Conservation (phyloP, 2,329 filamentous ascomycete species). For the Keithomyces neogunnii region DNA sequence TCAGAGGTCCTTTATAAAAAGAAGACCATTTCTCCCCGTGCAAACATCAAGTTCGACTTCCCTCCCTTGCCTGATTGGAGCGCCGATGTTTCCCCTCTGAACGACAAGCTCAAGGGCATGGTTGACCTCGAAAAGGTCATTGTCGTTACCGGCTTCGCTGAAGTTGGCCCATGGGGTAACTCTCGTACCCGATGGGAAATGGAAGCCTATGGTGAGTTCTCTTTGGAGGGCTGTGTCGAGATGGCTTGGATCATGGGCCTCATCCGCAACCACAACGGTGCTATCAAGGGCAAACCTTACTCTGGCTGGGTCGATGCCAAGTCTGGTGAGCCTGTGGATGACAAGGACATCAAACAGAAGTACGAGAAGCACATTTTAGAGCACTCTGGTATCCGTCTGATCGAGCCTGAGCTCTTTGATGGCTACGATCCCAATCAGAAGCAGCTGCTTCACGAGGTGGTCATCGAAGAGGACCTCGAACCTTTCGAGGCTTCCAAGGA, state of each 20-base stretch:
- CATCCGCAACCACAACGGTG: constrained; percentile 97
- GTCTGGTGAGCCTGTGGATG: constrained; percentile 88
- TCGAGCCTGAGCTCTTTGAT: constrained; percentile 93
- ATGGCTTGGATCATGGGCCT: constrained; percentile 99
- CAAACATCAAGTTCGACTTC: constrained; percentile 98
- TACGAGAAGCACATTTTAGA: constrained; percentile 97
- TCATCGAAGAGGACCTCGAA: constrained; percentile 93
- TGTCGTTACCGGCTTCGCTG: constrained; percentile 92
- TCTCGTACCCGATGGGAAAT: constrained; percentile 98
- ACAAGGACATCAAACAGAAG: constrained; percentile 95
- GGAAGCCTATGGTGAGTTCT: constrained; percentile 95
- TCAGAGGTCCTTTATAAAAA: constrained; percentile 93
- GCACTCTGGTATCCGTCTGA: constrained; percentile 93
- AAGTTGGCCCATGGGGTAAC: constrained; percentile 97
- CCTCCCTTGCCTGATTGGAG: constrained; percentile 88
- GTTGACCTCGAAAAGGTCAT: constrained; percentile 97
- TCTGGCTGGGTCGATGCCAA: constrained; percentile 95
- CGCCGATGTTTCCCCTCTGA: constrained; percentile 78
- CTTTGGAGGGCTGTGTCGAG: constrained; percentile 93
- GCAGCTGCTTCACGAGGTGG: constrained; percentile 94
- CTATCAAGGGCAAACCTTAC: constrained; percentile 92
- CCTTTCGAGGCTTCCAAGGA: constrained; percentile 97
- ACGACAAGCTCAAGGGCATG: constrained; percentile 88
- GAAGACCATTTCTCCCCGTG: constrained; percentile 84
- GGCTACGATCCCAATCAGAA: constrained; percentile 99